These are phyloP conservation scores for Leccinellum luteum DNA, from an alignment of 768 basidiomycete genomes.

Conservation along the genomic window DNA sequence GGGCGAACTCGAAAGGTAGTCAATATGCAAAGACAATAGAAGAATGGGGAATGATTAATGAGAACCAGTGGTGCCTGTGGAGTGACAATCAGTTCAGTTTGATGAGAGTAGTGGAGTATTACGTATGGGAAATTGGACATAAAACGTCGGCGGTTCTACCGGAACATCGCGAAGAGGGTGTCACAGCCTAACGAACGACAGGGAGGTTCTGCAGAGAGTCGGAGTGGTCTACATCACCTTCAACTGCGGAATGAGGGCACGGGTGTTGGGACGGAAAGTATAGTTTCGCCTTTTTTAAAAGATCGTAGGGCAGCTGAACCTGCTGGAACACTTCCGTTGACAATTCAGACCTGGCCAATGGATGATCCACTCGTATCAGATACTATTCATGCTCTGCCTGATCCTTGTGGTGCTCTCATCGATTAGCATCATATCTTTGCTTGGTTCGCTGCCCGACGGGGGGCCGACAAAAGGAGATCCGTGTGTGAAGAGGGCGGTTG, in stretches of 20 bases:
- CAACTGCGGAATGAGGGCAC: not conserved
- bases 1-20: not conserved
- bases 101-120: not conserved
- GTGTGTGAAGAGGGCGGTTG: conserved; percentile 1
- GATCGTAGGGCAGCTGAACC: not conserved
- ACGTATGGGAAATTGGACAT: not conserved
- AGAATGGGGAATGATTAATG: not conserved
- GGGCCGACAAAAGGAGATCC: not conserved
- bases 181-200: too few relatives aligned
- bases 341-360: not conserved
- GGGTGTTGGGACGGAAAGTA: too few relatives aligned
- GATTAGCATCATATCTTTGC: too few relatives aligned
- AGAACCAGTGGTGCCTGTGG: not conserved
- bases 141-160: not conserved
- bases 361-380: too few relatives aligned
- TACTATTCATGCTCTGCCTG: not conserved
- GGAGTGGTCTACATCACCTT: not conserved
- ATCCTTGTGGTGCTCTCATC: too few relatives aligned
- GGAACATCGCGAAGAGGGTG: not conserved
- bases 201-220: too few relatives aligned
- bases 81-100: not conserved
- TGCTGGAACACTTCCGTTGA: not conserved
- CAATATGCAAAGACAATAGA: not conserved
- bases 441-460: too few relatives aligned
- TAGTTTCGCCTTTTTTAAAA: not conserved